Evolutionary conservation across 1,139 yeast genomes (phyloP).

Genomic region (Yamadazyma taylorii): DNA sequence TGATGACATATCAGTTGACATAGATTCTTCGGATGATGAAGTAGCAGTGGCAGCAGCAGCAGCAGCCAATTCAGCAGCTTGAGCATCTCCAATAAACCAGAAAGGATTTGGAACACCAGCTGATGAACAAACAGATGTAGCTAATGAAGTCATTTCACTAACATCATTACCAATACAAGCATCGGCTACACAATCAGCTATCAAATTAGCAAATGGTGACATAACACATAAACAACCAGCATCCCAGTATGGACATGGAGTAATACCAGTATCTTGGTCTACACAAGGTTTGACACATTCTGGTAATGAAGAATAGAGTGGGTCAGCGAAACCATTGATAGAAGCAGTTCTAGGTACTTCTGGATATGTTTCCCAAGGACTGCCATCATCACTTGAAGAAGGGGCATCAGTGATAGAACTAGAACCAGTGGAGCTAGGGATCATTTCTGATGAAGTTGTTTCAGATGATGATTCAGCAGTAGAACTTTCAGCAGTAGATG

Average conservation of each 20-base stretch:
- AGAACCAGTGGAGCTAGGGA: not conserved
- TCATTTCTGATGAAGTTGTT: no score
- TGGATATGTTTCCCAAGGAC: slow-evolving; percentile 32
- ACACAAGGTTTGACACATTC: slow-evolving; percentile 31
- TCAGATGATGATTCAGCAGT: not conserved
- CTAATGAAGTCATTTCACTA: slow-evolving; percentile 22
- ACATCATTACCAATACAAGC: slow-evolving; percentile 27
- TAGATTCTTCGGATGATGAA: slow-evolving; percentile 4
- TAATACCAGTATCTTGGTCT: slow-evolving; percentile 22
- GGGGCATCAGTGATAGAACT: slow-evolving; percentile 9
- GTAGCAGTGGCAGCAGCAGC: slow-evolving; percentile 12
- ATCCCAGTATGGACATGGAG: slow-evolving; percentile 44
- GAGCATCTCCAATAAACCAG: slow-evolving; percentile 25
- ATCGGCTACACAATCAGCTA: slow-evolving; percentile 32
- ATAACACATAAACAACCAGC: slow-evolving; percentile 40
- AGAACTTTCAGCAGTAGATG: not conserved
- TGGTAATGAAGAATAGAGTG: slow-evolving; percentile 29
- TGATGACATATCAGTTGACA: slow-evolving; percentile 5
- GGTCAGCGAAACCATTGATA: slow-evolving; percentile 45
- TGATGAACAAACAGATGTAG: slow-evolving; percentile 25
- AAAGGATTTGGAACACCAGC: slow-evolving; percentile 29
- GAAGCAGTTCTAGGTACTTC: slow-evolving; percentile 39
- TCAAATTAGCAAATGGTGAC: slow-evolving; percentile 27
- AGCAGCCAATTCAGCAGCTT: slow-evolving; percentile 9
- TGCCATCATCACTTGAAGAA: slow-evolving; percentile 18